Evolutionary conservation across 805 yeast species (phyloP), one percentile per base, ranked within the genome.

Genomic region (Kodamaea kakaduensis): DNA sequence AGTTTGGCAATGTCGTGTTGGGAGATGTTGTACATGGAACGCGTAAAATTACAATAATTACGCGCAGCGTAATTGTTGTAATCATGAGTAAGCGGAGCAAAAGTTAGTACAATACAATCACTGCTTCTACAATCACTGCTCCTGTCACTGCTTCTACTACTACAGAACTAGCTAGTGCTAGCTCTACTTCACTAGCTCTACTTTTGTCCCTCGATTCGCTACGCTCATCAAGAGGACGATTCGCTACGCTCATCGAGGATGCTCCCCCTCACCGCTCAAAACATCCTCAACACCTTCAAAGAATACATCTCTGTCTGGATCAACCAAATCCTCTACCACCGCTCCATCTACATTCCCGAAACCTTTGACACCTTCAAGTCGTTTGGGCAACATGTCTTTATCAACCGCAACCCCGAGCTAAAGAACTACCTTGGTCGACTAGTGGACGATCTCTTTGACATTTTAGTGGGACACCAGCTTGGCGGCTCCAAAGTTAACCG

Each of bases 1-100:
- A 90, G 77, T 40, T 72, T 67, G 45, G 84, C 85, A 5, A 88
- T 70, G 46, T 89, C 95, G 7, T n/a, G n/a, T n/a, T n/a, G n/a
- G n/a, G n/a, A n/a, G n/a, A n/a, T n/a, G n/a, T n/a, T n/a, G n/a
- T n/a, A n/a, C n/a, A n/a, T n/a, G n/a, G n/a, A n/a, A n/a, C n/a
- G n/a, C n/a, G n/a, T n/a, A n/a, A n/a, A n/a, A n/a, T n/a, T n/a
- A n/a, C n/a, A n/a, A n/a, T n/a, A n/a, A n/a, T n/a, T n/a, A n/a
- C n/a, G n/a, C n/a, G n/a, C n/a, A n/a, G n/a, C n/a, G n/a, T n/a
- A n/a, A n/a, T n/a, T n/a, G n/a, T n/a, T n/a, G n/a, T n/a, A n/a
- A n/a, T n/a, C n/a, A n/a, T n/a, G n/a, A n/a, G n/a, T n/a, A n/a
- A n/a, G n/a, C n/a, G n/a, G n/a, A n/a, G n/a, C n/a, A n/a, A n/a